These are phyloP conservation scores for Triangularia setosa DNA, from an alignment of 2,329 filamentous ascomycete genomes.

Conservation along the genomic window DNA sequence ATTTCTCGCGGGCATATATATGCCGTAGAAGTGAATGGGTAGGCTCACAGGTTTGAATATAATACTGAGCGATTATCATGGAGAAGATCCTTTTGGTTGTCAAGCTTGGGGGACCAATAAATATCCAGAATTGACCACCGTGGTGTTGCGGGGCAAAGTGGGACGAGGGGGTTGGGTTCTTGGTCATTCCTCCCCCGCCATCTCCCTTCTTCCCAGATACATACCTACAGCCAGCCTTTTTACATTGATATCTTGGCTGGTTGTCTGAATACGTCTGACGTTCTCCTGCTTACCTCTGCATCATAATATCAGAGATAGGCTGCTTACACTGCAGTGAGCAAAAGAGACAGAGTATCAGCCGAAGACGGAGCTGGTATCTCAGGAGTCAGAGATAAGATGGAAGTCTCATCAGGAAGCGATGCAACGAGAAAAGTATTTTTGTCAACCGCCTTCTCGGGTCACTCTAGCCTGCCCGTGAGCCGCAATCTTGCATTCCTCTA, in stretches of 20 bases:
- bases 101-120: slow-evolving; percentile 14
- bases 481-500: neutral
- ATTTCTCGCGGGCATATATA: neutral
- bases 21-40: neutral
- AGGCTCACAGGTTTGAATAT: neutral
- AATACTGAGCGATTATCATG: neutral
- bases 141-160: slow-evolving; percentile 19
- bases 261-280: neutral
- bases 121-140: slow-evolving; percentile 16
- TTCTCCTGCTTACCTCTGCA: neutral
- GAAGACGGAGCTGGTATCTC: neutral
- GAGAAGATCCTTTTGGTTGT: neutral
- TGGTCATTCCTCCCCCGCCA: neutral
- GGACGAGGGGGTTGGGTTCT: slow-evolving; percentile 13
- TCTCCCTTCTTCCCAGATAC: neutral
- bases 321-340: neutral
- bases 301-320: neutral
- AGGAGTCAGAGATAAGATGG: neutral
- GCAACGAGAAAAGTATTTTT: neutral
- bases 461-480: neutral
- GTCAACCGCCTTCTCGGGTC: neutral
- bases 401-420: neutral
- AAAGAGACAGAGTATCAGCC: neutral
- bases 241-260: neutral
- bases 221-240: neutral